Evolutionary conservation across 176 grass and related monocot species (phyloP).

Genomic region (Tuctoria greenei): DNA sequence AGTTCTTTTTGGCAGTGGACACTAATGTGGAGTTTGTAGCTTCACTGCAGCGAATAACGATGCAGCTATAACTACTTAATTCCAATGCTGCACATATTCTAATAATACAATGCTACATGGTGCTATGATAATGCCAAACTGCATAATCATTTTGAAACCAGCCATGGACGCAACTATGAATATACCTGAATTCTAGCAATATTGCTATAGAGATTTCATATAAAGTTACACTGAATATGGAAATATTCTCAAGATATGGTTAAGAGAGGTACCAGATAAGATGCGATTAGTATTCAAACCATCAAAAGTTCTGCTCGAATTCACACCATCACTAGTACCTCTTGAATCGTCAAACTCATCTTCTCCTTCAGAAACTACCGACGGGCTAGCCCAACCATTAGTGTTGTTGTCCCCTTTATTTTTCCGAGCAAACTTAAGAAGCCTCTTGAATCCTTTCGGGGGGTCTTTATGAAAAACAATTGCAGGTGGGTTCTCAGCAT

Average conservation of each 20-base stretch:
- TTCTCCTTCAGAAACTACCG: conserved; percentile 91
- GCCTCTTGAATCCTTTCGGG: conserved; percentile 98
- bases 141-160: neutral
- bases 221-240: neutral
- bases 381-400: conserved; percentile 71
- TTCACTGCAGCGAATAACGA: neutral
- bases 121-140: neutral
- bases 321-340: conserved; percentile 55
- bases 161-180: neutral
- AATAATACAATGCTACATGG: neutral
- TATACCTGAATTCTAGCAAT: neutral
- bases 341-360: conserved; percentile 84
- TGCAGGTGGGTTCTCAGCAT: conserved; percentile 96
- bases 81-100: neutral
- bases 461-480: conserved; percentile 97
- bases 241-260: neutral
- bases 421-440: conserved; percentile 97
- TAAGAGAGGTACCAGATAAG: conserved; percentile 65
- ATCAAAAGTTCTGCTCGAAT: conserved; percentile 68
- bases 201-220: neutral
- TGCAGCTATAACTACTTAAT: neutral
- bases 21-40: neutral
- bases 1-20: neutral
- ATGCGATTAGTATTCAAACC: conserved; percentile 47
- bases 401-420: conserved; percentile 75